Conservation (phyloP, 306 rosid species). For the Rosa persica region DNA sequence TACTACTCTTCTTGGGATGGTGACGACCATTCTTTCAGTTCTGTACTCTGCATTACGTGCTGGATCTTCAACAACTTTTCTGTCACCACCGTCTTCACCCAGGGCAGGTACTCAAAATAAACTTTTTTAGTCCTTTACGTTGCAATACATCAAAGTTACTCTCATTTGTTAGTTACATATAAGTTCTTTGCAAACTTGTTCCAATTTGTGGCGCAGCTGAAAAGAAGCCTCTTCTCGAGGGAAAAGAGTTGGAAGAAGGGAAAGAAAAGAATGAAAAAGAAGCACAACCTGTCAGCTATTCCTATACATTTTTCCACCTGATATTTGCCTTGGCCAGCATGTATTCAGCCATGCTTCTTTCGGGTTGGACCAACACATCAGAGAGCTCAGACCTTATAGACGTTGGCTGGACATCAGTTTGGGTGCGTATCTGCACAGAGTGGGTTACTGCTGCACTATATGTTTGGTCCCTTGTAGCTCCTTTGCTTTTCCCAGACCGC, state of each 20-base stretch:
- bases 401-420: constrained; percentile 96
- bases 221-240: constrained; percentile 66
- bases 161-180: neutral
- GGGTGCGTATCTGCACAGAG: constrained; percentile 89
- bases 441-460: constrained; percentile 85
- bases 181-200: neutral
- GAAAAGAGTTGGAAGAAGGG: constrained; percentile 75
- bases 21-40: constrained; percentile 83
- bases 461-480: constrained; percentile 81
- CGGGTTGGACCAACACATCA: constrained; percentile 81
- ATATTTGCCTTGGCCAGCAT: constrained; percentile 94
- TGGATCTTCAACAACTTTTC: constrained; percentile 86
- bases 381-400: constrained; percentile 83
- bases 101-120: constrained; percentile 48
- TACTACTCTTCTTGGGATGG: constrained; percentile 87
- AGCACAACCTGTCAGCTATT: constrained; percentile 70
- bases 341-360: constrained; percentile 97
- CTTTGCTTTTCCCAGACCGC: constrained; percentile 67
- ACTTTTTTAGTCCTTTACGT: neutral
- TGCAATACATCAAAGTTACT: neutral
- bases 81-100: constrained; percentile 91
- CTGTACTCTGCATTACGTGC: constrained; percentile 94
- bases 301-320: constrained; percentile 87
- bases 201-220: constrained; percentile 37
- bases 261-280: constrained; percentile 62